A percentile compares a stretch with the other conserved stretches of the same genome.
These are phyloP conservation scores for Piloderma croceum DNA, from an alignment of 768 basidiomycete species.

Conservation along the genomic window DNA sequence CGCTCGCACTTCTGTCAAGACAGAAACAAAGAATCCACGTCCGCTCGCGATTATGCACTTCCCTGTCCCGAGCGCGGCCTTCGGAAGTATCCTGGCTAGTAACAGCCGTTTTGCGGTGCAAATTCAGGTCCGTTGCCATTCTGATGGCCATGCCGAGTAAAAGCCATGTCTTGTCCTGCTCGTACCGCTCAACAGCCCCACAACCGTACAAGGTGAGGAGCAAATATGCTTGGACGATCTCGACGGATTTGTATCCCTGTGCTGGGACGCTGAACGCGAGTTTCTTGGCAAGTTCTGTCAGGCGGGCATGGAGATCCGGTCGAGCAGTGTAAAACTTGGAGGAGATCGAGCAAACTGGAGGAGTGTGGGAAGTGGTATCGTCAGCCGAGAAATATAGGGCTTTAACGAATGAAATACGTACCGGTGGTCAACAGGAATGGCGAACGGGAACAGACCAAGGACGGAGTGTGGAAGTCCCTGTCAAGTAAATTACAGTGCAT, in stretches of 20 bases:
- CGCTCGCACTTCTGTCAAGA: constrained; percentile 84
- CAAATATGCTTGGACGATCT: constrained; percentile 93
- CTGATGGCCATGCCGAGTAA: constrained; percentile 83
- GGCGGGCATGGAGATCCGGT: constrained; percentile 72
- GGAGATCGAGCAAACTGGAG: constrained; percentile 95
- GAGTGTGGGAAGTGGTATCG: constrained; percentile 1
- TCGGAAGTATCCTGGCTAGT: constrained; percentile 68
- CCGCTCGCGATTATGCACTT: constrained; percentile 91
- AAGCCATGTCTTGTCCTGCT: constrained; percentile 94
- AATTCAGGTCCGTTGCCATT: constrained; percentile 93
- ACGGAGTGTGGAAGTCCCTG: constrained; percentile 86
- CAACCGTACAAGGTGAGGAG: constrained; percentile 86
- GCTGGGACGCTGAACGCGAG: constrained; percentile 86
- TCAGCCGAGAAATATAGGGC: not conserved
- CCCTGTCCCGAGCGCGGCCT: constrained; percentile 68
- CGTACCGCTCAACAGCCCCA: constrained; percentile 92
- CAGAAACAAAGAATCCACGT: constrained; percentile 89
- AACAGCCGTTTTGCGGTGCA: constrained; percentile 79
- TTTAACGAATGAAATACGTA: constrained; percentile 32
- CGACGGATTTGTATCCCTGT: constrained; percentile 85
- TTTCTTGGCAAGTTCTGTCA: constrained; percentile 80
- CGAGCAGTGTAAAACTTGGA: constrained; percentile 82
- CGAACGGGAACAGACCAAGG: constrained; percentile 88
- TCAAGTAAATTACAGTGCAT: constrained; percentile 80
- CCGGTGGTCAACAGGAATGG: constrained; percentile 94